A percentile compares a stretch with the other conserved stretches of the same genome.
Conservation (phyloP, 2,329 filamentous ascomycete genomes). For the Fusarium irregulare region DNA sequence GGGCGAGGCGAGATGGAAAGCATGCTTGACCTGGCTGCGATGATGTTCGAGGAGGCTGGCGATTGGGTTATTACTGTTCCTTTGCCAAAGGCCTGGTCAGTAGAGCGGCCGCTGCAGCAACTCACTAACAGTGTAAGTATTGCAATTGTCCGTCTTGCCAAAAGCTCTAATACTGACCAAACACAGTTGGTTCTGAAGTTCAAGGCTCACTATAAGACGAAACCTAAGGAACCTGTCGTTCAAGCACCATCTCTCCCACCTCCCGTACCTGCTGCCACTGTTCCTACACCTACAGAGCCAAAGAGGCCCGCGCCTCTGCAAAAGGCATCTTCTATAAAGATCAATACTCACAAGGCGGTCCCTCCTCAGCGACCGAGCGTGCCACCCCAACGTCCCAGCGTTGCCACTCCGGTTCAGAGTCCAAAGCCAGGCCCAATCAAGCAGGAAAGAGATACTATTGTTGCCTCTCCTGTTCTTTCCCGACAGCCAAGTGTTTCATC, state of each 20-base stretch:
- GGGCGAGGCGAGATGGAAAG: constrained; percentile 57
- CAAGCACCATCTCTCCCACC: constrained; percentile 35
- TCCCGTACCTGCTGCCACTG: constrained; percentile 22
- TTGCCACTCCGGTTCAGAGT: constrained; percentile 9
- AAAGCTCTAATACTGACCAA: constrained; percentile 33
- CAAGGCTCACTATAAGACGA: constrained; percentile 54
- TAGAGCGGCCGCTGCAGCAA: constrained; percentile 51
- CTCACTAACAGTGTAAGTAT: constrained; percentile 48
- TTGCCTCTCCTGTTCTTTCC: constrained; percentile 41
- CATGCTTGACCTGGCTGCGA: constrained; percentile 57
- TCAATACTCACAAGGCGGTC: constrained; percentile 50
- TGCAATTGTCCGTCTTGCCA: background rate
- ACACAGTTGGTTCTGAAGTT: constrained; percentile 53
- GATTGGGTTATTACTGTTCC: constrained; percentile 57
- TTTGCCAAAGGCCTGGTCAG: constrained; percentile 57
- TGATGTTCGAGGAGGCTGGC: constrained; percentile 60
- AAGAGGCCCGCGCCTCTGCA: constrained; percentile 47
- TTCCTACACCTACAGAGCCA: constrained; percentile 26
- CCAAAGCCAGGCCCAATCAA: constrained; percentile 25
- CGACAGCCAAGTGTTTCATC: constrained; percentile 42
- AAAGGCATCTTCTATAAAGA: constrained; percentile 55
- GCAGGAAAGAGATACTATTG: constrained; percentile 44
- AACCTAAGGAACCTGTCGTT: constrained; percentile 47
- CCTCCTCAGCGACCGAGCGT: constrained; percentile 2
- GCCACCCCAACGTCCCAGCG: constrained; percentile 34